A percentile compares a stretch with the other conserved stretches of the same genome.
phyloP scores from a whole-genome alignment of 2,329 filamentous ascomycete species.

The Cladosporium halotolerans region DNA sequence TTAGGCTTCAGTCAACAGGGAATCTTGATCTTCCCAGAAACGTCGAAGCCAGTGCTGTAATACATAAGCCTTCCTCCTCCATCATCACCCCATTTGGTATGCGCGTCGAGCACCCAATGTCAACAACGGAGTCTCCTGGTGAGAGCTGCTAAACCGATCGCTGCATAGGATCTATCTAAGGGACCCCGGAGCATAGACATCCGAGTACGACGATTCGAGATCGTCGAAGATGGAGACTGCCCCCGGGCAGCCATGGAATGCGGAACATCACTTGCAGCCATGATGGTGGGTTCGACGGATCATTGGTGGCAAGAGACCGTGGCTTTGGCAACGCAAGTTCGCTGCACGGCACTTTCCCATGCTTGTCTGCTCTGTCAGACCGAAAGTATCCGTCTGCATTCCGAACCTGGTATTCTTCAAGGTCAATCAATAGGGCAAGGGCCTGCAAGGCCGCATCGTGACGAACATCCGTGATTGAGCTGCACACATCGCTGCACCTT shows the following conservation, averaged over 20 bases:
- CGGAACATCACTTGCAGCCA: too few species aligned
- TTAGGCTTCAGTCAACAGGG: background rate
- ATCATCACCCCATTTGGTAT: background rate
- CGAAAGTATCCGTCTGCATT: too few species aligned
- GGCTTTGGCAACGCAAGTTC: too few species aligned
- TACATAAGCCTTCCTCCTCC: background rate
- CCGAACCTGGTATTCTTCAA: too few species aligned
- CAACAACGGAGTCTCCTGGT: background rate
- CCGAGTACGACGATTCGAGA: background rate
- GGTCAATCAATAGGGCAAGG: too few species aligned
- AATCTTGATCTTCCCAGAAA: background rate
- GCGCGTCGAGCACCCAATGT: background rate
- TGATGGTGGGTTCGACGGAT: too few species aligned
- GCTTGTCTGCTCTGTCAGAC: too few species aligned
- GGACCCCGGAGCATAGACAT: background rate
- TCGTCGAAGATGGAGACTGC: background rate
- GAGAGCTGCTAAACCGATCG: background rate
- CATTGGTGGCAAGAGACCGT: too few species aligned
- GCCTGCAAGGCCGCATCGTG: too few species aligned
- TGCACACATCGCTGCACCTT: too few species aligned
- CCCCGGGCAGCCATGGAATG: background rate
- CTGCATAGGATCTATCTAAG: background rate
- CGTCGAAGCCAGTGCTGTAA: background rate
- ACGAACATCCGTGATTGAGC: too few species aligned
- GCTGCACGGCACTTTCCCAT: too few species aligned